Base-by-base conservation (phyloP, 495 filamentous ascomycete genomes). In the Penicillium bovifimosum region DNA sequence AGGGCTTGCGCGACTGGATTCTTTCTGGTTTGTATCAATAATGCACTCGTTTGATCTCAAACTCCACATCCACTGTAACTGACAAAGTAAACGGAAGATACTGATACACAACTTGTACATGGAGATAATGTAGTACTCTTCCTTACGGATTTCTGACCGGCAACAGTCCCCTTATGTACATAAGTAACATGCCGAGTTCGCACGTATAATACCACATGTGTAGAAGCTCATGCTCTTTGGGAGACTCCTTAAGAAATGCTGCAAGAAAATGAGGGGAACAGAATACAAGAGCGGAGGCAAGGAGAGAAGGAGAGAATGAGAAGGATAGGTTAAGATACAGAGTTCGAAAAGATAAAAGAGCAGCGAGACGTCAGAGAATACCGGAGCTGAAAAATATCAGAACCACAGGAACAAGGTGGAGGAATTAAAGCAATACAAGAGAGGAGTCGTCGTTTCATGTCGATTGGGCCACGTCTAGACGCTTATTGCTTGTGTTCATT, bases 401-500 rank as follows among this genome's bases (percentile, higher is more conserved):
- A 41, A 47, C 34, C 20, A 24, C 20, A 24, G 32, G 11, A 47
- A 54, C 31, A 13, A 41, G 28, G 18, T 18, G 39, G 31, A 38
- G 16, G 26, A 5, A 26, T 36, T 46, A 38, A 43, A 39, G 18
- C 32, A 53, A 24, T 41, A 51, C 51, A 46, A 40, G 40, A 34
- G 31, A 47, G 51, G 44, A 43, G 18, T 55, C 47, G 51, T 57
- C 51, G 35, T 52, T 55, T 26, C 49, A n/a, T 48, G 41, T 60
- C 43, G 39, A 28, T 42, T 24, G 45, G 20, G 20, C 34, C 13
- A 14, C 33, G 20, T 20, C 38, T 16, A 35, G 44, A 38, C 14
- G 18, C 20, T 62, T 53, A 65, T 41, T 59, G 59, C 52, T 68
- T 69, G 61, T 75, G 72, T 50, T 71, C 26, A 9, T 28, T 60